A percentile compares a stretch with the other conserved stretches of the same genome.
Conservation (phyloP, 192 early-diverging fungal genomes). For the Irineochytrium annulatum region DNA sequence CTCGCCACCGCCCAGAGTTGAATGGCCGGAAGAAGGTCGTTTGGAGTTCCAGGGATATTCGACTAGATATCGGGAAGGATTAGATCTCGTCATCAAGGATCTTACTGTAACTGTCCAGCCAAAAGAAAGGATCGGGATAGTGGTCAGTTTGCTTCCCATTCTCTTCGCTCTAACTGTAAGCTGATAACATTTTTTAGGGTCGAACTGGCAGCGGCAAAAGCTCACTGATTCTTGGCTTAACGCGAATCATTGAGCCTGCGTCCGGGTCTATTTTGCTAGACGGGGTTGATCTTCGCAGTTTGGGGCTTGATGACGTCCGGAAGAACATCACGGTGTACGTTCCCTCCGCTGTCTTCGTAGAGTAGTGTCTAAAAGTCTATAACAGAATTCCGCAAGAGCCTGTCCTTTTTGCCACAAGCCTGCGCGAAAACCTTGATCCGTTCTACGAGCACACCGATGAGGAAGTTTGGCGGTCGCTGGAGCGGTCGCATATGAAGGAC, state of each 20-base stretch:
- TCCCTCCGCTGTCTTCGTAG: background rate
- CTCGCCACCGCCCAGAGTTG: background rate
- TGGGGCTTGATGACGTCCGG: slow-evolving; percentile 76
- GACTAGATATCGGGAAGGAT: slow-evolving; percentile 73
- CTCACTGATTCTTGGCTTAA: slow-evolving; percentile 54
- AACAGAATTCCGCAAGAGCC: slow-evolving; percentile 82
- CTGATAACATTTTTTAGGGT: slow-evolving; percentile 67
- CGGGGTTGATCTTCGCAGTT: slow-evolving; percentile 63
- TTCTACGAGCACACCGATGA: slow-evolving; percentile 27
- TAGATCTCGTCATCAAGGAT: slow-evolving; percentile 45
- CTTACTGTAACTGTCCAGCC: slow-evolving; percentile 38
- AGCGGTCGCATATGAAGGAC: slow-evolving; percentile 34
- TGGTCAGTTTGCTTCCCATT: slow-evolving; percentile 76
- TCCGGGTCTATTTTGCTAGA: slow-evolving; percentile 63
- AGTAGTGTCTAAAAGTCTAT: background rate
- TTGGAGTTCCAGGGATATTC: slow-evolving; percentile 65
- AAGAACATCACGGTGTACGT: slow-evolving; percentile 63
- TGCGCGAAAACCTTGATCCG: slow-evolving; percentile 72
- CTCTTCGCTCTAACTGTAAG: slow-evolving; percentile 72
- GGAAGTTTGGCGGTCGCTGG: slow-evolving; percentile 67
- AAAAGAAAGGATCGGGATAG: slow-evolving; percentile 48
- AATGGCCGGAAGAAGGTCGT: slow-evolving; percentile 63
- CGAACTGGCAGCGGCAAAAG: slow-evolving; percentile 63
- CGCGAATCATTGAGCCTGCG: slow-evolving; percentile 59
- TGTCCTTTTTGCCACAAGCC: slow-evolving; percentile 42